Conservation (phyloP, 345 rosid species). For the Populus davidiana region DNA sequence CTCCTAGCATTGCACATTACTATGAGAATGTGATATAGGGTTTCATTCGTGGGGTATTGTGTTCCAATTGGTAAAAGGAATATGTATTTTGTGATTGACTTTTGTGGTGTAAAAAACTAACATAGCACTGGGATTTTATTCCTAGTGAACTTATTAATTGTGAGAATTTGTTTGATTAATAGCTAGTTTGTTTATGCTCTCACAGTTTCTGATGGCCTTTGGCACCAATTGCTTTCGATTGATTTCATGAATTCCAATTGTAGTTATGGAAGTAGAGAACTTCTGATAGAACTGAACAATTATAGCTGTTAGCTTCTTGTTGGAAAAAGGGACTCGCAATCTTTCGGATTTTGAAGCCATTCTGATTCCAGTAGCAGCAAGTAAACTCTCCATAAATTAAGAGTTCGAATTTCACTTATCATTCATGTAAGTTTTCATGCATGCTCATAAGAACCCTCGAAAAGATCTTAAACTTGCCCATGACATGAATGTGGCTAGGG, state of each 20-base stretch:
- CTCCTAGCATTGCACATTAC: not conserved
- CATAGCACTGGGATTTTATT: slow-evolving; percentile 12
- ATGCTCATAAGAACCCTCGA: no score
- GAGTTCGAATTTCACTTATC: no score
- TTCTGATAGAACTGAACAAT: not conserved
- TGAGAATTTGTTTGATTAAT: slow-evolving; percentile 4
- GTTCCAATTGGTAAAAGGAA: slow-evolving; percentile 1
- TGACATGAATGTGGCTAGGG: no score
- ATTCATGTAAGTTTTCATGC: no score
- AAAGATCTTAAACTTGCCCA: no score
- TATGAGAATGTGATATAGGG: not conserved
- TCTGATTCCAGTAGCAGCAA: not conserved
- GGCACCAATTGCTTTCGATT: not conserved
- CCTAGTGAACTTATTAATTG: slow-evolving; percentile 13
- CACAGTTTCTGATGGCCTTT: not conserved
- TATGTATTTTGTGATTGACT: slow-evolving; percentile 11
- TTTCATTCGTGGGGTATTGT: not conserved
- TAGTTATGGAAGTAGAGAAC: not conserved
- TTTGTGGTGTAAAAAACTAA: slow-evolving; percentile 12
- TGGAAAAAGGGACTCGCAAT: not conserved
- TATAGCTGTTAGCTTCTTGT: not conserved
- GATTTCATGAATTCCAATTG: not conserved
- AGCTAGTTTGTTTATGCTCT: slow-evolving; percentile 1
- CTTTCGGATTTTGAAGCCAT: not conserved
- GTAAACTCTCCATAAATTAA: no score